Conservation (phyloP, 225 moss, liverwort and hornwort genomes). For the Polytrichum commune region DNA sequence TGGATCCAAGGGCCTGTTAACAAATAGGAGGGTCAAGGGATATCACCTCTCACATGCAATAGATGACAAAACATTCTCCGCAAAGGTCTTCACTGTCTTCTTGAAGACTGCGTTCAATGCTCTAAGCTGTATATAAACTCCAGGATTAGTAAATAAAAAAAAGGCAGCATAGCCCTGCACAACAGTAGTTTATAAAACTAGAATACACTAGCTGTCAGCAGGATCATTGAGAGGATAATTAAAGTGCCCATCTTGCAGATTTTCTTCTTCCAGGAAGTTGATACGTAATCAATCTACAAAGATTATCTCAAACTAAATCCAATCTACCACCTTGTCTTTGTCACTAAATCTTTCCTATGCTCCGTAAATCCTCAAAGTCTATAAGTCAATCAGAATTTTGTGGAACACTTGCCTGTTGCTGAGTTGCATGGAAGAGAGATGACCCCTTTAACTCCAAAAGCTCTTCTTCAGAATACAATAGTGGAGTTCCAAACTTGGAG, state of each 20-base stretch:
- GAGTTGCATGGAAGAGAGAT: constrained; percentile 69
- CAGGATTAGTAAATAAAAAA: not conserved
- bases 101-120: constrained; percentile 52
- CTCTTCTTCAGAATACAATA: constrained; percentile 69
- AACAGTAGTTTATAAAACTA: too few species aligned
- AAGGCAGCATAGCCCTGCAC: too few species aligned
- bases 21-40: constrained; percentile 1
- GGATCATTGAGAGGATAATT: too few species aligned
- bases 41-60: constrained; percentile 50
- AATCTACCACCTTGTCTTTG: not conserved
- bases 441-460: constrained; percentile 80
- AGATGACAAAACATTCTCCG: constrained; percentile 51
- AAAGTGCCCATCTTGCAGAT: too few species aligned
- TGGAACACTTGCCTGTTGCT: constrained; percentile 44
- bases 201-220: too few species aligned
- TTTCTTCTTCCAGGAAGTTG: too few species aligned
- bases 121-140: constrained; percentile 43
- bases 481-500: constrained; percentile 65
- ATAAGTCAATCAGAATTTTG: constrained; percentile 1
- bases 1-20: not conserved
- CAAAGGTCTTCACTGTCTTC: constrained; percentile 65
- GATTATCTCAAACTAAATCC: too few species aligned
- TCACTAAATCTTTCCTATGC: not conserved
- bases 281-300: too few species aligned
- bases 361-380: not conserved